These are phyloP conservation scores for Exophiala alcalophila DNA, from an alignment of 2,329 filamentous ascomycete genomes.

Conservation along the genomic window DNA sequence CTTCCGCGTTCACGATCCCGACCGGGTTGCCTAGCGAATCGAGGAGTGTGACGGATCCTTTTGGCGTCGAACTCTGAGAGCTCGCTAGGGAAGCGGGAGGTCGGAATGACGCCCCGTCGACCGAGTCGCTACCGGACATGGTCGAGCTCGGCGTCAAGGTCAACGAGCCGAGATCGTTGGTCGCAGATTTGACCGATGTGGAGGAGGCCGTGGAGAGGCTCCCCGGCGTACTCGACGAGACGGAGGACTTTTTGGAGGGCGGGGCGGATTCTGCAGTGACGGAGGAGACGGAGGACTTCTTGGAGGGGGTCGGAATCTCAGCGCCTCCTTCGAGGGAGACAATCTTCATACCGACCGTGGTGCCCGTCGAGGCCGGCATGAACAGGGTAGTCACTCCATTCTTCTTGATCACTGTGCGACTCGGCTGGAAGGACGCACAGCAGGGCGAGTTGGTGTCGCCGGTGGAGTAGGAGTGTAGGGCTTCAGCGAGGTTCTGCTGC, in stretches of 20 bases:
- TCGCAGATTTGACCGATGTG: conserved; percentile 36
- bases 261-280: conserved; percentile 24
- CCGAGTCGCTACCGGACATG: conserved; percentile 30
- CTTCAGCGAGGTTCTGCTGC: conserved; percentile 57
- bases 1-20: conserved; percentile 64
- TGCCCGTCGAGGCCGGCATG: conserved; percentile 63
- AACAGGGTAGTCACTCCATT: conserved; percentile 64
- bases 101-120: conserved; percentile 30
- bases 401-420: conserved; percentile 58
- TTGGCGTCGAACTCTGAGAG: conserved; percentile 47
- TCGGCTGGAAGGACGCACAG: conserved; percentile 60
- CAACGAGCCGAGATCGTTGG: conserved; percentile 37
- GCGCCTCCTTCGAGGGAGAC: conserved; percentile 53
- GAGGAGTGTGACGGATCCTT: conserved; percentile 59
- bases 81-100: conserved; percentile 35
- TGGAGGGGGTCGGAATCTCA: conserved; percentile 5
- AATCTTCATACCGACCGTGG: conserved; percentile 63
- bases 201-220: conserved; percentile 21
- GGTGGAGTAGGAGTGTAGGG: conserved; percentile 64
- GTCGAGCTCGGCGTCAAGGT: conserved; percentile 37
- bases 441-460: conserved; percentile 58
- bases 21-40: conserved; percentile 57
- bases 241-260: conserved; percentile 16
- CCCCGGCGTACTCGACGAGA: conserved; percentile 17
- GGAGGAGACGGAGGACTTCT: conserved; percentile 23